Percentiles rank a stretch among this genome's conserved stretches.
These are phyloP conservation scores for Pseudogymnoascus sp. DNA, from an alignment of 2,329 filamentous ascomycete species.

Conservation along the genomic window DNA sequence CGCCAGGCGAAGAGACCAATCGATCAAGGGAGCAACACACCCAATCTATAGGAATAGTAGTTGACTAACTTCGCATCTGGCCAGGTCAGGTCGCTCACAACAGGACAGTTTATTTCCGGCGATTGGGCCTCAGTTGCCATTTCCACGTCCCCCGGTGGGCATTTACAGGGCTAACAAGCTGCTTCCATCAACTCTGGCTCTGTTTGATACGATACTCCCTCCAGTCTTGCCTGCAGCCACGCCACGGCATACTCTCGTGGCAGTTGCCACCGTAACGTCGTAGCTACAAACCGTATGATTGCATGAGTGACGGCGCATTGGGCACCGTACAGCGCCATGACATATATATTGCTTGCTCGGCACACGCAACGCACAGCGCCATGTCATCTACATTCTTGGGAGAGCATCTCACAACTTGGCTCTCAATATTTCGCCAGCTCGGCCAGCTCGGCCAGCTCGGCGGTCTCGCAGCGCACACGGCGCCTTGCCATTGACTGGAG, in stretches of 20 bases:
- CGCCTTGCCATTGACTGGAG: background rate
- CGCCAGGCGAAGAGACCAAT: background rate
- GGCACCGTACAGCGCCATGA: background rate
- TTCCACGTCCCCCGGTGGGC: too few relatives aligned
- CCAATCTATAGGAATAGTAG: background rate
- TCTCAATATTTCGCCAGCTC: background rate
- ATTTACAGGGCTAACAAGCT: background rate
- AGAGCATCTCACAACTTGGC: background rate
- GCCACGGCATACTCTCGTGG: background rate
- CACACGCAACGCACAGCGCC: background rate
- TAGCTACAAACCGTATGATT: background rate
- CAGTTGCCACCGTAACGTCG: background rate
- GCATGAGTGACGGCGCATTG: background rate
- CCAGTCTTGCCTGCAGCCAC: background rate
- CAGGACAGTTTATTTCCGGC: background rate
- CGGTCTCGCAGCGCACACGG: background rate
- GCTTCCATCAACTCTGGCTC: background rate
- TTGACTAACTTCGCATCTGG: background rate
- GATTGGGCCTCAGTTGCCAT: background rate
- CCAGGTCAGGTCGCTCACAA: background rate
- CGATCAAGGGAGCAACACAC: background rate
- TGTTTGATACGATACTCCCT: background rate
- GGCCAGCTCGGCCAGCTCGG: background rate
- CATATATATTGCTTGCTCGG: background rate
- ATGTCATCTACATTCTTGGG: background rate